Evolutionary conservation across 805 yeast genomes (phyloP).

Genomic region (Yarrowia sp.): DNA sequence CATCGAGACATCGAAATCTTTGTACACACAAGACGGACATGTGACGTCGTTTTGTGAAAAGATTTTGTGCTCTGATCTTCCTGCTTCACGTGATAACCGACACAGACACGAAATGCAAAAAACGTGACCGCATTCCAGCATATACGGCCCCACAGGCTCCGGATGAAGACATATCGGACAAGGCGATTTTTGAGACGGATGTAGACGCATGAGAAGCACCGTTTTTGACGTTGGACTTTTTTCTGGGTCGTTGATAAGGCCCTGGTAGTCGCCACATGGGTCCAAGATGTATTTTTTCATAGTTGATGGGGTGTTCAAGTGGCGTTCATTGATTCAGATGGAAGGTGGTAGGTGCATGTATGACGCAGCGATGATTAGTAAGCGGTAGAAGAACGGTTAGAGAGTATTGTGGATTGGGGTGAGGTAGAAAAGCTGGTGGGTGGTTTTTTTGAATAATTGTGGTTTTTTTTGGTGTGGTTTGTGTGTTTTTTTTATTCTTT

Average conservation of each 20-base stretch:
- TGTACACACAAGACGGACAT: constrained; percentile 8
- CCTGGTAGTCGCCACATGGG: constrained; percentile 11
- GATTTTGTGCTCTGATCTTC: background rate
- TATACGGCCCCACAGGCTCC: constrained; percentile 13
- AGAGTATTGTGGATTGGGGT: background rate
- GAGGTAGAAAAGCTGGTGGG: background rate
- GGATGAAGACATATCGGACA: constrained; percentile 24
- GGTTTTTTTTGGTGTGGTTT: background rate
- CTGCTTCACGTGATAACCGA: background rate
- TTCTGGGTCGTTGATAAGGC: background rate
- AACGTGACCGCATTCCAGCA: constrained; percentile 23
- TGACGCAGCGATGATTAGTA: background rate
- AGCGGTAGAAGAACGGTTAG: background rate
- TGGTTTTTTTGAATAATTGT: background rate
- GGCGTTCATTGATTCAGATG: background rate
- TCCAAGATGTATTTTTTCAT: constrained; percentile 13
- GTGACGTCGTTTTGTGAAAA: background rate
- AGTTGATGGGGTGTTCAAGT: background rate
- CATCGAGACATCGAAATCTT: background rate
- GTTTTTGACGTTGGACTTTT: background rate
- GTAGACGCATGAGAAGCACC: constrained; percentile 7
- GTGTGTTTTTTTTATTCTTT: background rate
- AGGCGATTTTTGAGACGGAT: background rate
- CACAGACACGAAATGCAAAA: constrained; percentile 16
- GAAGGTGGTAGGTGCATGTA: background rate